Conservation (phyloP, 2,329 filamentous ascomycete species). For the Penicillium vulpinum region DNA sequence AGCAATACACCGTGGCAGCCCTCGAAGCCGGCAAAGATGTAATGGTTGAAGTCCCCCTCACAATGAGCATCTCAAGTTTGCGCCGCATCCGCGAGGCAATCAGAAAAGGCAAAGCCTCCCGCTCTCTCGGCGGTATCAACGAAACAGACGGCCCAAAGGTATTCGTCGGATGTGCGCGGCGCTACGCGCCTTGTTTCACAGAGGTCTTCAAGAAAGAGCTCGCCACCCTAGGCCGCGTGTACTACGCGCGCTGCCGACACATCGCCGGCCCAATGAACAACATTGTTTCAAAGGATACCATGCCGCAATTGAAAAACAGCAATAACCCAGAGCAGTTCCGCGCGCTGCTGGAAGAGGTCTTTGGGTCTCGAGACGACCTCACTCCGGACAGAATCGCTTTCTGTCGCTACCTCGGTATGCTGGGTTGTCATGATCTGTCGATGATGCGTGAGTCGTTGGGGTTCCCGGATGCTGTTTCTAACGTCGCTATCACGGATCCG, state of each 20-base stretch:
- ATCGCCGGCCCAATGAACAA: constrained; percentile 54
- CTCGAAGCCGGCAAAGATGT: constrained; percentile 57
- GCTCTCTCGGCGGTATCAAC: constrained; percentile 34
- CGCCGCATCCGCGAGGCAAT: constrained; percentile 51
- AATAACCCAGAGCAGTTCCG: constrained; percentile 10
- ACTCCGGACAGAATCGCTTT: constrained; percentile 31
- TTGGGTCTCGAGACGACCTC: constrained; percentile 26
- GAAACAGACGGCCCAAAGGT: constrained; percentile 46
- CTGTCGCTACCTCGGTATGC: constrained; percentile 48
- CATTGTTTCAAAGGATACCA: not conserved
- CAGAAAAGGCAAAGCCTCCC: constrained; percentile 8
- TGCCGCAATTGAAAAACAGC: not conserved
- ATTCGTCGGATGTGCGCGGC: constrained; percentile 62
- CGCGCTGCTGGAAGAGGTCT: constrained; percentile 29
- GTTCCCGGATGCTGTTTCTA: constrained; percentile 49
- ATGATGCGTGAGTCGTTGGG: constrained; percentile 57
- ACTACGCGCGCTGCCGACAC: constrained; percentile 55
- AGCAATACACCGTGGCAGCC: constrained; percentile 53
- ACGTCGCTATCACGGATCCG: constrained; percentile 46
- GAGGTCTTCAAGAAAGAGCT: constrained; percentile 57
- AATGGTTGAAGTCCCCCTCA: constrained; percentile 61
- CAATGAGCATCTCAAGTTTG: constrained; percentile 50
- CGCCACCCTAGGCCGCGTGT: constrained; percentile 51
- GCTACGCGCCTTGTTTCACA: constrained; percentile 59
- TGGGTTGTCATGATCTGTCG: constrained; percentile 57